Conservation (phyloP, 2,329 filamentous ascomycete genomes). For the Grosmannia serpens region DNA sequence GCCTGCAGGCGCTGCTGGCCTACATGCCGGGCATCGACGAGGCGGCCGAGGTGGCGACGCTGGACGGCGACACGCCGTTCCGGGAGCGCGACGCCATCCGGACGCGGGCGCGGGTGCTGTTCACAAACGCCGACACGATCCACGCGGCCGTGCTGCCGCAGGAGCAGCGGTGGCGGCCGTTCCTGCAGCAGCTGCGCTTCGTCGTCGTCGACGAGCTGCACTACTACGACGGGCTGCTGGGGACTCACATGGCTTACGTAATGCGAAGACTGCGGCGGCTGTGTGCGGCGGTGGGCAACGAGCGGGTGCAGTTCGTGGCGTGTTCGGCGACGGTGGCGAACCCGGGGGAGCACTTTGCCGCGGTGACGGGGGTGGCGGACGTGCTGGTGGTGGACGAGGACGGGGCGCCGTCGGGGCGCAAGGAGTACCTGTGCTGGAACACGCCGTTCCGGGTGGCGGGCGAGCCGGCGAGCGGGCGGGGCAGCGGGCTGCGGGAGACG, state of each 20-base stretch:
- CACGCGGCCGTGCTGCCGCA: constrained; percentile 89
- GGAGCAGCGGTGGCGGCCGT: constrained; percentile 78
- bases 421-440: constrained; percentile 97
- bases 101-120: constrained; percentile 83
- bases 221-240: constrained; percentile 91
- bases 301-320: constrained; percentile 76
- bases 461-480: constrained; percentile 77
- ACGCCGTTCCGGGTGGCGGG: constrained; percentile 84
- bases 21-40: constrained; percentile 58
- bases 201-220: constrained; percentile 90
- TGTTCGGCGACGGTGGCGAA: constrained; percentile 96
- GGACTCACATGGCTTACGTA: constrained; percentile 86
- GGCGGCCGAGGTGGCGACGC: constrained; percentile 68
- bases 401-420: constrained; percentile 81
- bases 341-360: constrained; percentile 80
- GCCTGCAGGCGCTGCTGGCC: constrained; percentile 69
- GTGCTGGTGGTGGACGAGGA: constrained; percentile 80
- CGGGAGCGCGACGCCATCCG: constrained; percentile 64
- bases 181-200: constrained; percentile 76
- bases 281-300: constrained; percentile 83
- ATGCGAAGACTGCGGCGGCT: constrained; percentile 82
- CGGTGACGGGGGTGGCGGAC: constrained; percentile 66
- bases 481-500: constrained; percentile 73
- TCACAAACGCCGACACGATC: constrained; percentile 97
- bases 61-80: constrained; percentile 91